These are phyloP conservation scores for Pseudogymnoascus sp. DNA, from an alignment of 2,329 filamentous ascomycete species.

Conservation along the genomic window DNA sequence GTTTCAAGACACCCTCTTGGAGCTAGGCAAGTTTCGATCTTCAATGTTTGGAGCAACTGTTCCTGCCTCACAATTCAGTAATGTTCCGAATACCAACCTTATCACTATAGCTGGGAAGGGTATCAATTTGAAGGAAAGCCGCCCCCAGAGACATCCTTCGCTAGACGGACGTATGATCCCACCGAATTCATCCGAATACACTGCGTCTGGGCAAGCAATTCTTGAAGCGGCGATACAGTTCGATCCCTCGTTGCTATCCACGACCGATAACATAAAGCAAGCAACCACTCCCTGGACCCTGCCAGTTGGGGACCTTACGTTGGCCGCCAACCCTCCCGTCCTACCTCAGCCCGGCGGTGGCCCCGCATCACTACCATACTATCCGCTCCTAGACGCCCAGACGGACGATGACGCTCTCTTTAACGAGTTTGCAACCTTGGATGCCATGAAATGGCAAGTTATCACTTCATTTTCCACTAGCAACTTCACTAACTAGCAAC, in stretches of 20 bases:
- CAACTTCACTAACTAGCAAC: constrained; percentile 14
- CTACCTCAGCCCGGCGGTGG: constrained; percentile 9
- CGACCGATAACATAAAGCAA: neutral
- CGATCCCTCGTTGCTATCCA: neutral
- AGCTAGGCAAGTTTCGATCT: neutral
- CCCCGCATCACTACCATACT: constrained; percentile 11
- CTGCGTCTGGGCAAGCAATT: neutral
- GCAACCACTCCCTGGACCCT: neutral
- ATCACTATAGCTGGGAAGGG: neutral
- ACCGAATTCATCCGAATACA: constrained; percentile 6
- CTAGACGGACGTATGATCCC: neutral
- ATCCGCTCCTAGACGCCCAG: constrained; percentile 19
- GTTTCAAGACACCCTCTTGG: constrained; percentile 2
- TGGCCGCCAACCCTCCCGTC: neutral
- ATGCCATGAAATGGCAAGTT: constrained; percentile 40
- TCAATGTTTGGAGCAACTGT: neutral
- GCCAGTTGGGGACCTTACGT: neutral
- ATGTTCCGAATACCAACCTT: neutral
- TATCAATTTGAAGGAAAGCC: neutral
- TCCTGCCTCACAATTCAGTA: neutral
- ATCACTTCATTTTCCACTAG: neutral
- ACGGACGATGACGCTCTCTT: constrained; percentile 41
- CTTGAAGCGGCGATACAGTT: constrained; percentile 5
- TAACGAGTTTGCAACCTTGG: constrained; percentile 49
- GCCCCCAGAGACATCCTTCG: neutral